Base-by-base conservation (phyloP, 495 filamentous ascomycete species). In the Penicillium steckii region DNA sequence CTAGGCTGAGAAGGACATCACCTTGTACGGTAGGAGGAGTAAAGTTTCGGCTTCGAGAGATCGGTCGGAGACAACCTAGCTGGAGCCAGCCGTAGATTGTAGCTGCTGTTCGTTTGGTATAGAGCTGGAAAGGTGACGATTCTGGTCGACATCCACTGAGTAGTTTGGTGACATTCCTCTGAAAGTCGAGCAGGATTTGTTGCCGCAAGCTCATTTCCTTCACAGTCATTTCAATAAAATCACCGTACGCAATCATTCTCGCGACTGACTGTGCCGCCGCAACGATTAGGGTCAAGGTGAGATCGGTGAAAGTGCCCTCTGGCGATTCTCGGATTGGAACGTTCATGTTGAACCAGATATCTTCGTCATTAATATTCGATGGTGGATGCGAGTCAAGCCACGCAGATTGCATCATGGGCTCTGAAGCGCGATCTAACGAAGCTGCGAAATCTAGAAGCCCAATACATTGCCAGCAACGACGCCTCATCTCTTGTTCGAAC, bases 361-460 rank as follows among this genome's bases (percentile, higher is more conserved):
- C 65, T 15, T 64, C 59, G 42, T 71, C 66, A 22, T 73, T 70
- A 48, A 70, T 56, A 30, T 73, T 69, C 1, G 57, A 46, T 7
- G 70, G 68, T 3, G 45, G 57, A 26, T 66, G 51, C 9, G 56
- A 55, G 25, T 66, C 51, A 4, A 71, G 42, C 66, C 66, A 71
- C 6, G 42, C 54, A 1, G 63, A 47, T 41, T 65, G 64, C 55
- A 75, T 72, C 66, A 75, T 72, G 19, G 71, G 71, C 37, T 70
- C 69, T 13, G 69, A 70, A 17, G 67, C 71, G 2, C 66, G 56
- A 27, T 73, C 68, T 2, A 69, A 53, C 1, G 62, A 67, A 8
- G 68, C 60, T 30, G 70, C 62, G 1, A 73, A 21, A 40, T 75
- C 72, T 4, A 75, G 59, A 18, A 71, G 40, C 3, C 67, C 65